Evolutionary conservation across 2,329 filamentous ascomycete genomes (phyloP), one percentile per base, ranked within the genome.

Genomic region (Capronia americana): DNA sequence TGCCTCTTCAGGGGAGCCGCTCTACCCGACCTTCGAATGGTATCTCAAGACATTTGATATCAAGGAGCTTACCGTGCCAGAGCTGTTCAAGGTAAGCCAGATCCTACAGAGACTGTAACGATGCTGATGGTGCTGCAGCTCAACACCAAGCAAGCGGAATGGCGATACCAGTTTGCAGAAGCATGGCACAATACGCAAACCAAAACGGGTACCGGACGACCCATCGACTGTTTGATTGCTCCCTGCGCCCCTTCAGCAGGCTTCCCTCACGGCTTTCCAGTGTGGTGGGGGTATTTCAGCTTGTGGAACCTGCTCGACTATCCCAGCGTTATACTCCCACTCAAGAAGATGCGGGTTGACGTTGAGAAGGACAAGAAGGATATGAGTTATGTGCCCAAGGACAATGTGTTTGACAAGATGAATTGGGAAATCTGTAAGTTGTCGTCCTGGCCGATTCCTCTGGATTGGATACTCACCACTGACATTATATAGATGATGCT

Each of bases 261-360:
- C 14, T 85, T 82, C 2, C 77, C 84, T 67, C 81, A 87, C 68
- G 75, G 86, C 69, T 77, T 80, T 66, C 72, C 89, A 74, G 80
- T 76, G 44, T 86, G 86, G 70, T 91, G 88, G 87, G 84, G 83
- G 1, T 92, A 91, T 70, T 90, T 87, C 0, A 79, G 83, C 0
- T 84, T 88, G 67, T 91, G 88, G 87, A 92, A 91, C 73, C 72
- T 91, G 50, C 81, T 91, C 1, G 88, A 92, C 74, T 90, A 90
- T 74, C 87, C 89, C 0, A 84, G 82, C 10, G 75, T 85, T 1
- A 82, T 87, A 0, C 89, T 91, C 73, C 89, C 89, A 0, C 85
- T 85, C 1, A 79, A 78, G 3, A 60, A 69, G 17, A 57, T 70
- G 32, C 74, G 77, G 32, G 79, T 82, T 1, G 78, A 83, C 58